Base-by-base conservation (phyloP, 2,329 filamentous ascomycete genomes). In the Penicillium occitanis region DNA sequence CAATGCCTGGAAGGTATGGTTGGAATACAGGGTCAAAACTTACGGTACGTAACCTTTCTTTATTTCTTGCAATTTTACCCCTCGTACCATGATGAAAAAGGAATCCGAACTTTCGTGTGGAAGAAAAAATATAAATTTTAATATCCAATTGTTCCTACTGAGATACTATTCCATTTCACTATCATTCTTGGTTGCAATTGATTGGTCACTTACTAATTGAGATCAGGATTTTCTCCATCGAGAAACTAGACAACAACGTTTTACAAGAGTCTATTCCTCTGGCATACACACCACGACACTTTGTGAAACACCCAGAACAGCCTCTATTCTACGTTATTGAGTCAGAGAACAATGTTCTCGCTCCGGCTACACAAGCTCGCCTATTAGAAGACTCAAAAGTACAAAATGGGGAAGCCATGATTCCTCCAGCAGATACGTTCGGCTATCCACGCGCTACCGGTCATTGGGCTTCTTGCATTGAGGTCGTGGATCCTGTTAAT, bases 101-200 rank as follows among this genome's bases (percentile, higher is more conserved):
- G 74, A 42, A 75, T 71, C 70, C 65, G 73, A 76, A 78, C 57
- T 57, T 69, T 61, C 61, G 76, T 82, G 78, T 80, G 83, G 84
- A 83, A 63, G 57, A 63, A 63, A 66, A 75, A 79, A 78, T 72
- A 74, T 75, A 76, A 78, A 73, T 78, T 77, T 77, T 79, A 74
- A 74, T 57, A 74, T 84, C 89, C 92, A 96, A 96, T 96, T 96
- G 93, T 96, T 96, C 92, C 92, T 96, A 88, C 93, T 96, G 93
- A 96, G 77, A 81, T 74, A 62, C 48, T 35, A 25, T 7, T 25
- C 22, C 8, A 25, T 28, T 51, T 37, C 35, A 37, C 14, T 28
- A 6, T 40, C 22, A 13, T 22, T 14, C 11, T 48, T 66, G 66
- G 63, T 67, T 28, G 17, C 17, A 40, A 59, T 11, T 30, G 22